Base-by-base conservation (phyloP, 495 filamentous ascomycete species). In the Xanthoparmelia taractica region DNA sequence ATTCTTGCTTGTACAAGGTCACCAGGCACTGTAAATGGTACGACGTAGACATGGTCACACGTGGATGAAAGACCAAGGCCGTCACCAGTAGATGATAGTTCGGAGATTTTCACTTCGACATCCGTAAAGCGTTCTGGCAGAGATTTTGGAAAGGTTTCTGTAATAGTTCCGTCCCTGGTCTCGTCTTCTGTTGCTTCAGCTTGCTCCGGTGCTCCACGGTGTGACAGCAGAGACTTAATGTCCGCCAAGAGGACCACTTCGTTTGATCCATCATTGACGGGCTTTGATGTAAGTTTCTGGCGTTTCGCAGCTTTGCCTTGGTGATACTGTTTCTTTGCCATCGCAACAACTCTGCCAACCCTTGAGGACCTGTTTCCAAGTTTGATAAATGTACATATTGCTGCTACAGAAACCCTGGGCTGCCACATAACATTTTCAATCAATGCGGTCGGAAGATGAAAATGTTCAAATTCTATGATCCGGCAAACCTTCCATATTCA, bases 21-120 rank as follows among this genome's bases (percentile, higher is more conserved):
- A 8, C 94, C 94, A 4, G 93, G 92, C 4, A 91, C 80, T 18
- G 86, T 82, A 71, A 97, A 97, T 0, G 94, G 92, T 12, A 97
- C 89, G 40, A 95, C 87, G 68, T 89, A 96, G 67, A 96, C 85
- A 71, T 87, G 88, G 38, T 67, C 58, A 61, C 20, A 60, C 2
- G 48, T 56, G 8, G 58, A 61, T 34, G 66, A 65, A n/a, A 63
- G 31, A 29, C 66, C 66, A 31, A 68, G 43, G 27, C 80, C 82
- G 52, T 84, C 82, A 45, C 66, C 94, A 3, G 87, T 94, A n/a
- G 91, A 96, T 0, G 92, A 91, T 29, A 97, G 76, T 62, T 88
- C 79, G 8, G 83, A 69, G 57, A 97, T 81, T 7, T 84, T 82
- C 45, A 97, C 82, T 59, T 95, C 87, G 54, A 96, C 84, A 68